Evolutionary conservation across 2,329 filamentous ascomycete species (phyloP).

Genomic region (Pyrenophora graminea): DNA sequence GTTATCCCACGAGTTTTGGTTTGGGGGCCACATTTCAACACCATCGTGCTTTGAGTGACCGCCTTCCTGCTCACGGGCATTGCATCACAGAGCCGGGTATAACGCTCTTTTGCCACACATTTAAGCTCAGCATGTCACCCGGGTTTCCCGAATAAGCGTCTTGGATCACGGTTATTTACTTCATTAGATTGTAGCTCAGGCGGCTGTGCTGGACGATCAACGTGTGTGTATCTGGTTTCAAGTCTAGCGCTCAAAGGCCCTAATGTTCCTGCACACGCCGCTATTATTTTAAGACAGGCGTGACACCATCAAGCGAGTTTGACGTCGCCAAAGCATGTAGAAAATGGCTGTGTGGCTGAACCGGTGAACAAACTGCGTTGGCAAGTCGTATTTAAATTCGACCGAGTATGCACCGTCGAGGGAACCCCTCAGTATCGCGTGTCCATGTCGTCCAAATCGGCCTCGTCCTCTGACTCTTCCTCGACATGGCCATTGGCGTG

Average conservation of each 20-base stretch:
- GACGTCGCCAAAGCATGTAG: not conserved
- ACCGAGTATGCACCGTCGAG: constrained; percentile 28
- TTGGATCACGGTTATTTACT: too few species aligned
- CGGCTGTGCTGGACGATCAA: too few species aligned
- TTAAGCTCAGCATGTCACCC: too few species aligned
- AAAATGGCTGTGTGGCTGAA: not conserved
- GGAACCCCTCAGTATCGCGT: constrained; percentile 38
- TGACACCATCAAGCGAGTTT: constrained; percentile 5
- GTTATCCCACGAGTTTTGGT: too few species aligned
- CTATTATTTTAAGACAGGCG: constrained; percentile 4
- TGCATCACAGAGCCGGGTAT: too few species aligned
- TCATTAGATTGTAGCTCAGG: too few species aligned
- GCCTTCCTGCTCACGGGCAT: too few species aligned
- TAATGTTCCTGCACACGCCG: constrained; percentile 3
- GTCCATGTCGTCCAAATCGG: constrained; percentile 47
- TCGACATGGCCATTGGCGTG: constrained; percentile 27
- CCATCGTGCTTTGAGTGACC: too few species aligned
- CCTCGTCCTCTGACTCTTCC: constrained; percentile 46
- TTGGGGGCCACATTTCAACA: too few species aligned
- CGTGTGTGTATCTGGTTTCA: too few species aligned
- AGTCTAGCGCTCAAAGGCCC: not conserved
- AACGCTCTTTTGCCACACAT: too few species aligned
- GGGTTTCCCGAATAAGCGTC: too few species aligned
- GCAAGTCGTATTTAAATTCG: constrained; percentile 15
- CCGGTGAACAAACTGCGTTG: constrained; percentile 5